Conservation (phyloP, 352 stramenopile species). For the Pythium dissotocum region DNA sequence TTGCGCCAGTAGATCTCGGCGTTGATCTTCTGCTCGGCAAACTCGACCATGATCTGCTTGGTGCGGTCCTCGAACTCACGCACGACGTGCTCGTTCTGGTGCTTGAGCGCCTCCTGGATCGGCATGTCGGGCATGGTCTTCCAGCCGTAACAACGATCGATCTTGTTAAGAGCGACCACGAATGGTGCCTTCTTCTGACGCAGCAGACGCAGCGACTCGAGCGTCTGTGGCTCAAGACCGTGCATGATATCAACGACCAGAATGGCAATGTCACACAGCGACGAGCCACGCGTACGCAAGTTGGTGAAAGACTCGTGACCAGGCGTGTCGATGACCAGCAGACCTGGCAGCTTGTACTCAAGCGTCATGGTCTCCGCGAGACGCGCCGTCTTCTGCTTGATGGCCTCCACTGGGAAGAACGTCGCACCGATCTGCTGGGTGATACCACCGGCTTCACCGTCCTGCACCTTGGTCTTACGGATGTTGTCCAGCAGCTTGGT, state of each 20-base stretch:
- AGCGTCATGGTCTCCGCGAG: conserved; percentile 77
- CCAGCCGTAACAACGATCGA: conserved; percentile 99
- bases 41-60: conserved; percentile 93
- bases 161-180: conserved; percentile 99
- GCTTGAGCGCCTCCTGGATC: conserved; percentile 91
- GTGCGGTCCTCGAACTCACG: conserved; percentile 96
- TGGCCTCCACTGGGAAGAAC: conserved; percentile 93
- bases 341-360: conserved; percentile 89
- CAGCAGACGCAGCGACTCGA: conserved; percentile 98
- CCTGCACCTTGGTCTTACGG: conserved; percentile 98
- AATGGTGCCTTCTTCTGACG: conserved; percentile 96
- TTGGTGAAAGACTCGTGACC: conserved; percentile 99
- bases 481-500: conserved; percentile 99
- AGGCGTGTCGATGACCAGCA: conserved; percentile 99
- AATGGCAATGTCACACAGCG: conserved; percentile 99
- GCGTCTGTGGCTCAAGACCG: conserved; percentile 98
- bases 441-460: conserved; percentile 93
- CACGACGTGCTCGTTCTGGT: conserved; percentile 93
- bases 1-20: conserved; percentile 99
- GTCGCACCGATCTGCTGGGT: conserved; percentile 98
- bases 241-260: conserved; percentile 99
- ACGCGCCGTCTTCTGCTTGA: conserved; percentile 88
- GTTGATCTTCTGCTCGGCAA: conserved; percentile 98
- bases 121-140: conserved; percentile 95
- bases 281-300: conserved; percentile 95